Evolutionary conservation across 257 asterid species (phyloP).

Genomic region (Solanum commersonii): DNA sequence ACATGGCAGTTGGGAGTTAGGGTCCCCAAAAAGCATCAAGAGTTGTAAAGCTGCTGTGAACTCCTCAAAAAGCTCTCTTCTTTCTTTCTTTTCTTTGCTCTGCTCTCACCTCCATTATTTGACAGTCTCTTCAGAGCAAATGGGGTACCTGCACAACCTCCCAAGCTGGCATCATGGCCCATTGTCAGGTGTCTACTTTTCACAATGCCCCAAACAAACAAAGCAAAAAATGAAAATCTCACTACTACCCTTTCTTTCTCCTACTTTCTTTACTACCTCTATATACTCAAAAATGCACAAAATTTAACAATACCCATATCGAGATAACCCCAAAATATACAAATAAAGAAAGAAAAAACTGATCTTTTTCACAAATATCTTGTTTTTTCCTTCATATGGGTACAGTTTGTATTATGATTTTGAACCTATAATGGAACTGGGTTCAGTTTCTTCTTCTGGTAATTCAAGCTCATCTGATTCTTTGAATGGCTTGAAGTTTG

Average conservation of each 20-base stretch:
- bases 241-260: not conserved
- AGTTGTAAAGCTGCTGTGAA: conserved; percentile 4
- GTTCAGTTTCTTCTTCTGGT: conserved; percentile 38
- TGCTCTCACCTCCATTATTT: conserved; percentile 9
- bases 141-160: conserved; percentile 10
- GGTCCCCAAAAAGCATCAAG: not conserved
- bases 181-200: conserved; percentile 26
- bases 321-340: not conserved
- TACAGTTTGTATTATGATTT: not conserved
- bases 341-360: not conserved
- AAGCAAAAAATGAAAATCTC: not conserved
- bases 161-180: conserved; percentile 44
- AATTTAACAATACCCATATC: not conserved
- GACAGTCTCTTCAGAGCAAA: not conserved
- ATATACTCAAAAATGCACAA: not conserved
- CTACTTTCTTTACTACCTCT: not conserved
- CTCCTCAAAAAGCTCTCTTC: not conserved
- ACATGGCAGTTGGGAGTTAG: not conserved
- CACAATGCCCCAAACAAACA: not conserved
- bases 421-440: conserved; percentile 48
- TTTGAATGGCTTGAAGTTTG: conserved; percentile 59
- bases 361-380: not conserved
- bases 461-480: conserved; percentile 37
- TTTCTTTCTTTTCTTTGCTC: not conserved
- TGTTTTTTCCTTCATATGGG: not conserved